Base-by-base conservation (phyloP, 352 stramenopile genomes). In the Phytopythium mirpurense region DNA sequence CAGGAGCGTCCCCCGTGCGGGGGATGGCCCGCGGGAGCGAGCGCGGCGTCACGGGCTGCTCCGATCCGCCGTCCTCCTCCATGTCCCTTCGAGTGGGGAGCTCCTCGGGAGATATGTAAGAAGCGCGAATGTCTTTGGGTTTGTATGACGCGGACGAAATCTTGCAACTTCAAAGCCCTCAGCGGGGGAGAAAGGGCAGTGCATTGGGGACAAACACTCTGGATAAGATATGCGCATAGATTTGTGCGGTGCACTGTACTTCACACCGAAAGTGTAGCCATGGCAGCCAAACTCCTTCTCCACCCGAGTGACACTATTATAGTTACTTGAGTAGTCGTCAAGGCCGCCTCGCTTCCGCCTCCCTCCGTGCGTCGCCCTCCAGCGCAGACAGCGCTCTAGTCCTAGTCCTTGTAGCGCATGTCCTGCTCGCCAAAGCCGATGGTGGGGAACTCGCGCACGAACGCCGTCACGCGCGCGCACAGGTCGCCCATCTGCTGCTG, bases 371-470 rank as follows among this genome's bases (percentile, higher is more conserved):
- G n/a, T n/a, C n/a, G n/a, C n/a, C n/a, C n/a, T n/a, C n/a, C n/a
- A n/a, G n/a, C n/a, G n/a, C n/a, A n/a, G n/a, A n/a, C n/a, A n/a
- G n/a, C n/a, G n/a, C n/a, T n/a, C n/a, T n/a, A n/a, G n/a, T n/a
- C n/a, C 37, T 88, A 90, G 41, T 90, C 66, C 77, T 88, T 86
- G 73, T 94, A 94, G 67, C 86, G 86, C 84, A 94, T 94, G 61
- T 97, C 88, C n/a, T 84, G 72, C 56, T 98, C 90, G 55, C 95
- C 84, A 62, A 98, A 99, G 43, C 96, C 96, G 55, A 99, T 88
- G 14, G 93, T 98, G 9, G 96, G 96, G 78, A 99, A 99, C 51
- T 88, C 73, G 42, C 88, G 91, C 55, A 97, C 88, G 70, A 99
- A 99, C 24, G 79, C 73, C 37, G 76, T 92, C 23, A 99, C 96